phyloP scores from a whole-genome alignment of 192 early-diverging fungal genomes.

The Coemansia sp. region DNA sequence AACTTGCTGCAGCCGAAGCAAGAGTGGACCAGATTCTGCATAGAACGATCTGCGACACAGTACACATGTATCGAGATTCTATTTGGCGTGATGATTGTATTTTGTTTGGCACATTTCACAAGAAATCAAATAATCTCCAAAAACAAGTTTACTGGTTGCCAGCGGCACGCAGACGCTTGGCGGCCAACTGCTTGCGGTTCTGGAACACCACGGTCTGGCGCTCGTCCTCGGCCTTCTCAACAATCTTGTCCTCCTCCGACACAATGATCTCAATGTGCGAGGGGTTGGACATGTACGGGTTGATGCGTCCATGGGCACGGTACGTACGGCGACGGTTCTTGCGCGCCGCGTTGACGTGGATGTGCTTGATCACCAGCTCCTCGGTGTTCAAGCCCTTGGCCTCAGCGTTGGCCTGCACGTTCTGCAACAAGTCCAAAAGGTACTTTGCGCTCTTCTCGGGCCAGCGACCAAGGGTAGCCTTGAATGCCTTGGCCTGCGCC shows the following conservation, averaged over 20 bases:
- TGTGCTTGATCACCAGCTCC: constrained; percentile 89
- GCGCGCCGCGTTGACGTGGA: constrained; percentile 97
- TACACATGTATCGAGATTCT: too few species aligned
- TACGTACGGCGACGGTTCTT: constrained; percentile 96
- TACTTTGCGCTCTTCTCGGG: constrained; percentile 96
- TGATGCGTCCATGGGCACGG: constrained; percentile 98
- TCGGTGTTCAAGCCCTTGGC: constrained; percentile 91
- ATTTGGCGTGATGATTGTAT: too few species aligned
- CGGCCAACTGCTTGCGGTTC: constrained; percentile 52
- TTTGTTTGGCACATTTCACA: too few species aligned
- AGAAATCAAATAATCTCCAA: neutral
- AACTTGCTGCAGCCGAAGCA: too few species aligned
- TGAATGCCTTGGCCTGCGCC: constrained; percentile 93
- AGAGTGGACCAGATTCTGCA: too few species aligned
- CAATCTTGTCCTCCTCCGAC: constrained; percentile 83
- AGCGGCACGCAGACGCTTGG: constrained; percentile 46
- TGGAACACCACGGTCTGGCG: constrained; percentile 45
- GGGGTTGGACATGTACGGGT: constrained; percentile 91
- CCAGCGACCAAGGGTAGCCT: constrained; percentile 89
- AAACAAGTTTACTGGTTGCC: constrained; percentile 33
- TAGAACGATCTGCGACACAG: too few species aligned
- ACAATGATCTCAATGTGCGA: constrained; percentile 97
- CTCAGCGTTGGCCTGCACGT: constrained; percentile 97
- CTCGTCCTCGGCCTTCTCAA: constrained; percentile 69
- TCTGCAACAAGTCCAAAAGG: constrained; percentile 91